Conservation (phyloP, 2,329 filamentous ascomycete species). For the Trichophyton schoenleinii region DNA sequence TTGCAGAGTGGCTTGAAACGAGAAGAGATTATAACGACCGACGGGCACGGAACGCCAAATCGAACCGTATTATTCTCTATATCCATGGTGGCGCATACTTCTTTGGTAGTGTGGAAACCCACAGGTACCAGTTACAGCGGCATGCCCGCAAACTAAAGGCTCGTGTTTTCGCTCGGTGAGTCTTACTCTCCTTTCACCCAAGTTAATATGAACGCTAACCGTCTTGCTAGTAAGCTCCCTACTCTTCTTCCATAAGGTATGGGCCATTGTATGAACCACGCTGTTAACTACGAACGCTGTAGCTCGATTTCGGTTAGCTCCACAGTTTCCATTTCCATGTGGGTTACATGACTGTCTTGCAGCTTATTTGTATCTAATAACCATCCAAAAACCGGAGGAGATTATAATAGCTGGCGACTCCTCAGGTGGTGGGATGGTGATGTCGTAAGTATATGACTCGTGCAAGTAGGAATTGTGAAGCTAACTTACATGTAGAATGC, state of each 20-base stretch:
- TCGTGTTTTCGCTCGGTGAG: conserved; percentile 61
- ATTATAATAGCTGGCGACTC: conserved; percentile 88
- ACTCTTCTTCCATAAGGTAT: not conserved
- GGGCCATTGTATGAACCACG: not conserved
- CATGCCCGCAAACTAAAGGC: conserved; percentile 91
- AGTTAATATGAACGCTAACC: not conserved
- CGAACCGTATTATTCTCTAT: conserved; percentile 77
- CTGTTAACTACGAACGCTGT: not conserved
- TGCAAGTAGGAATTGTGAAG: not conserved
- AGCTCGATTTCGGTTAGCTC: conserved; percentile 70
- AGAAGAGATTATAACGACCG: conserved; percentile 63
- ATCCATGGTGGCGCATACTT: conserved; percentile 90
- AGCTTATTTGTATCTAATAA: conserved; percentile 71
- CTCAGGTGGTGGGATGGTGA: conserved; percentile 79
- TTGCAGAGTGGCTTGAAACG: conserved; percentile 97
- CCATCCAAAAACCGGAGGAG: conserved; percentile 61
- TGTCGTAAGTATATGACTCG: conserved; percentile 37
- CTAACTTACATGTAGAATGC: conserved; percentile 37
- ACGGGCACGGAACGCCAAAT: conserved; percentile 46
- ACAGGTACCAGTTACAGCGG: conserved; percentile 94
- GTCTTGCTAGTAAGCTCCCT: conserved; percentile 7
- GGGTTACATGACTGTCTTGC: conserved; percentile 82
- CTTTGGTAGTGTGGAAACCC: conserved; percentile 90
- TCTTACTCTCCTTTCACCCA: not conserved
- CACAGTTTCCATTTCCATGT: conserved; percentile 92